phyloP scores from a whole-genome alignment of 2,329 filamentous ascomycete genomes.

The Beauveria caledonica region DNA sequence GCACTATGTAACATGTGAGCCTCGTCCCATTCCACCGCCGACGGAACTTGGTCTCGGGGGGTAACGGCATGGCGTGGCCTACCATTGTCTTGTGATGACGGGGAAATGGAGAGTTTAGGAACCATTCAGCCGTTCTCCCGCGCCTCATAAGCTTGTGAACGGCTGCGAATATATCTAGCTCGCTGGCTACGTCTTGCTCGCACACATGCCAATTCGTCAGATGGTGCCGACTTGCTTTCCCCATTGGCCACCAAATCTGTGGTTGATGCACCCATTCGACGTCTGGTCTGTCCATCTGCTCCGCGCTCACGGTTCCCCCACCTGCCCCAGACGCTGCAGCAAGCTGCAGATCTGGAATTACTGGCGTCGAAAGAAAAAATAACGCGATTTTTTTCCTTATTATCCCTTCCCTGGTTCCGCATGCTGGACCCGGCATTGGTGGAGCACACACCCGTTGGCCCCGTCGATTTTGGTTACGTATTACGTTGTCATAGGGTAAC shows the following conservation, averaged over 20 bases:
- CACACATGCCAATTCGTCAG: neutral
- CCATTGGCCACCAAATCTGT: neutral
- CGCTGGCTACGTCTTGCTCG: neutral
- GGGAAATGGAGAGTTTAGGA: slow-evolving; percentile 6
- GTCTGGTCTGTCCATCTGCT: neutral
- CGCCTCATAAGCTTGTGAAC: neutral
- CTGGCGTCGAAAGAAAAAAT: neutral
- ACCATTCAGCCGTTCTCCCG: neutral
- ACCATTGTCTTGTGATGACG: slow-evolving; percentile 4
- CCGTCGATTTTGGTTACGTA: slow-evolving; percentile 12
- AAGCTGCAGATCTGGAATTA: neutral
- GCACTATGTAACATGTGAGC: neutral
- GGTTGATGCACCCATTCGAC: neutral
- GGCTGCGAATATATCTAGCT: neutral
- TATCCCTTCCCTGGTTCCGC: neutral
- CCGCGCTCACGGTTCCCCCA: neutral
- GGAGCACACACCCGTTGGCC: slow-evolving; percentile 9
- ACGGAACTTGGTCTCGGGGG: neutral
- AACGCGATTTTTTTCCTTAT: neutral
- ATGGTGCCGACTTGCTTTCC: neutral
- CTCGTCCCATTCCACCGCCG: neutral
- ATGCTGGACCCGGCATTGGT: neutral
- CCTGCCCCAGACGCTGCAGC: neutral
- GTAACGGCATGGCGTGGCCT: neutral
- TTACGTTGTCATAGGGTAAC: slow-evolving; percentile 26